Evolutionary conservation across 148 eudicot species (phyloP).

Genomic region (Chenopodium suecicum): DNA sequence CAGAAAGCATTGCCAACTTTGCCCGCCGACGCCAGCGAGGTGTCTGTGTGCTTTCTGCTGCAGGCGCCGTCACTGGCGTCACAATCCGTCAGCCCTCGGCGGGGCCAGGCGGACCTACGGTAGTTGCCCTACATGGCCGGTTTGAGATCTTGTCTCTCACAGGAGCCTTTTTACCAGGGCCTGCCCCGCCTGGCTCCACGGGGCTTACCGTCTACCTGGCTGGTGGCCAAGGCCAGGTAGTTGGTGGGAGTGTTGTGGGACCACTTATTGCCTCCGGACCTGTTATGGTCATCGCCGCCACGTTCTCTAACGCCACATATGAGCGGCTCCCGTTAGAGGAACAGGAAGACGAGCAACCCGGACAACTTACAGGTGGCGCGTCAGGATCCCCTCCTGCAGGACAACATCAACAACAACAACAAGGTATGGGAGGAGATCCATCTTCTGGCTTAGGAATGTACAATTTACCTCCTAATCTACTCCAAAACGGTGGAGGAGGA

Average conservation of each 20-base stretch:
- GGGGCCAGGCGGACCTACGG: slow-evolving; percentile 13
- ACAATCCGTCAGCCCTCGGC: slow-evolving; percentile 24
- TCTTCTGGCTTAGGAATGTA: slow-evolving; percentile 24
- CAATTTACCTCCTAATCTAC: slow-evolving; percentile 22
- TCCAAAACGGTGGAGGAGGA: slow-evolving; percentile 16
- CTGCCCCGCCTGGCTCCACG: slow-evolving; percentile 26
- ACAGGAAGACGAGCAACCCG: slow-evolving; percentile 19
- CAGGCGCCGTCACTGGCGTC: slow-evolving; percentile 25
- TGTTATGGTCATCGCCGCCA: slow-evolving; percentile 26
- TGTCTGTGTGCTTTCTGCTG: slow-evolving; percentile 25
- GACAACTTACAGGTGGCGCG: neutral
- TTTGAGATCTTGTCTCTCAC: slow-evolving; percentile 26
- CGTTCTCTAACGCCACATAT: slow-evolving; percentile 28
- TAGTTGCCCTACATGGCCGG: slow-evolving; percentile 23
- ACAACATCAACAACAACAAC: slow-evolving; percentile 5
- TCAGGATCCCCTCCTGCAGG: slow-evolving; percentile 19
- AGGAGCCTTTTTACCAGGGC: slow-evolving; percentile 25
- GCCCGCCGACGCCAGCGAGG: slow-evolving; percentile 31
- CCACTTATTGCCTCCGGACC: slow-evolving; percentile 25
- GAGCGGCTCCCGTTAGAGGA: slow-evolving; percentile 28
- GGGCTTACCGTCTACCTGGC: slow-evolving; percentile 27
- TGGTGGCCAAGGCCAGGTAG: slow-evolving; percentile 27
- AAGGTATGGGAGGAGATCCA: slow-evolving; percentile 20
- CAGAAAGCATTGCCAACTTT: slow-evolving; percentile 24
- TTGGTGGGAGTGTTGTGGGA: slow-evolving; percentile 28